Evolutionary conservation across 495 filamentous ascomycete species (phyloP), one percentile per base, ranked within the genome.

Genomic region (Lichenothelia convexa): DNA sequence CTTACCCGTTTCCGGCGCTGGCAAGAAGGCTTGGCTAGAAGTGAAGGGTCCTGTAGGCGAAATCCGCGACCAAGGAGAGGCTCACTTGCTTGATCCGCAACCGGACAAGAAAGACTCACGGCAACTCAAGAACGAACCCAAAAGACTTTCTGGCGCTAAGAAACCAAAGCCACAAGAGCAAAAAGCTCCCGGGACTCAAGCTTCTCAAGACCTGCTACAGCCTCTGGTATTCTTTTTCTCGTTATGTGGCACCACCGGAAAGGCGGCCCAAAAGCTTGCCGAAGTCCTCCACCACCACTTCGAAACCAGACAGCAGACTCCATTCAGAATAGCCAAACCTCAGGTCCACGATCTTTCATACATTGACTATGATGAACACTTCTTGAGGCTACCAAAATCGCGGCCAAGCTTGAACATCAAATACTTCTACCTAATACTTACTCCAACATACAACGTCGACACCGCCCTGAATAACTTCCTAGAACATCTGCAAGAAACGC

Each of bases 371-470:
- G 87, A 95, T 42, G 82, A 94, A 41, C 93, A 71, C 54, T 94
- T 94, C 51, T 68, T 86, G 36, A 66, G 65, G 0, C 54, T 57
- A 2, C 70, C 55, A 21, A 60, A 56, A 32, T 50, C 53, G 35
- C 65, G 65, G 3, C 60, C 68, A 3, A 19, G n/a, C 2, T 2
- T 21, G 2, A 15, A 75, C 70, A 37, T 55, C 50, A 23, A 74
- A 47, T 73, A 77, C 47, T 73, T 94, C 36, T 95, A 94, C 50
- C 64, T 92, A 21, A 51, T 94, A 18, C 51, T 94, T 32, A 48
- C 92, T 9, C 89, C 87, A 2, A 78, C 74, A 22, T 95, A 93
- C 57, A 85, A 94, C 50, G 92, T 93, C 41, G 85, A 93, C 47
- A 86, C 78, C 19, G 70, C 87, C 12, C 69, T 89, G 42, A 73